phyloP scores from a whole-genome alignment of 805 yeast species.

The Ogataea ganodermae region DNA sequence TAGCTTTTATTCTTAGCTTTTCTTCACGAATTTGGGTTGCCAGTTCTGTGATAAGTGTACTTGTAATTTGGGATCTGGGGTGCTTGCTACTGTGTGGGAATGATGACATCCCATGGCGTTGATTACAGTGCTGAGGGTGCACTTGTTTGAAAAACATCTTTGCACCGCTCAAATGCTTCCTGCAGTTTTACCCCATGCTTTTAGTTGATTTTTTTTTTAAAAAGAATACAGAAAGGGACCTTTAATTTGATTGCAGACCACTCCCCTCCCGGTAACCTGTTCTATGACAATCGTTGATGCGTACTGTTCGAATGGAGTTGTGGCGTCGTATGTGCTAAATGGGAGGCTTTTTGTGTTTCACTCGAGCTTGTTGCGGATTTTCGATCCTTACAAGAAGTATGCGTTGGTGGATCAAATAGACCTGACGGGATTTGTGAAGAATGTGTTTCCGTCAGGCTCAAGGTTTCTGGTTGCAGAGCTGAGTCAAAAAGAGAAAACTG shows the following conservation, averaged over 20 bases:
- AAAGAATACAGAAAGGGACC: too few relatives aligned
- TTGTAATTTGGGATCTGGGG: too few relatives aligned
- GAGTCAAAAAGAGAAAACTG: too few relatives aligned
- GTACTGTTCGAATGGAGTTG: background rate
- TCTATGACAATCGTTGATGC: background rate
- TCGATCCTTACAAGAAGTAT: background rate
- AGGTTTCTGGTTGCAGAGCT: background rate
- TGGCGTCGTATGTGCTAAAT: background rate
- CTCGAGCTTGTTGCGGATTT: background rate
- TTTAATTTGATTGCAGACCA: too few relatives aligned
- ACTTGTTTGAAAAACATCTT: background rate
- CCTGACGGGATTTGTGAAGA: background rate
- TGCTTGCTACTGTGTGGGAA: too few relatives aligned
- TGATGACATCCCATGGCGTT: too few relatives aligned
- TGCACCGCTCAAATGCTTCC: background rate
- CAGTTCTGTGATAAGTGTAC: too few relatives aligned
- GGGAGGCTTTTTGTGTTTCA: background rate
- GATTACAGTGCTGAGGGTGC: background rate
- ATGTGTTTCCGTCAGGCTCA: background rate
- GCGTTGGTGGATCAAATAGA: background rate
- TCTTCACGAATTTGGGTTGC: background rate
- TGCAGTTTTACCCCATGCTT: background rate
- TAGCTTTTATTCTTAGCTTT: background rate
- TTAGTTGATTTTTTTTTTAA: background rate
- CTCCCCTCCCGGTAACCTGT: too few relatives aligned